These are phyloP conservation scores for Penicillium palitans DNA, from an alignment of 2,329 filamentous ascomycete genomes.

Conservation along the genomic window DNA sequence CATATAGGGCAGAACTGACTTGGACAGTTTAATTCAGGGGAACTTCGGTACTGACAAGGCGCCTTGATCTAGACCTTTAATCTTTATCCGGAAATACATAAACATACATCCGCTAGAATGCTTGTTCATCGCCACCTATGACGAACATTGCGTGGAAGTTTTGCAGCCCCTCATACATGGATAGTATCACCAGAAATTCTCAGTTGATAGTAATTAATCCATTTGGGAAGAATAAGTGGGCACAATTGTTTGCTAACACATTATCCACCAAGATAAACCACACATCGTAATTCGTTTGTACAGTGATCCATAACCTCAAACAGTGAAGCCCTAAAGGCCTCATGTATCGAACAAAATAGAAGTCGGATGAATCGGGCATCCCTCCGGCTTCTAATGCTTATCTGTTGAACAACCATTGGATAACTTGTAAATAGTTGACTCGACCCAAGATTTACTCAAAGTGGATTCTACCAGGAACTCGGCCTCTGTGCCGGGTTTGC, in stretches of 20 bases:
- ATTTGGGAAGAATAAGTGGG: neutral
- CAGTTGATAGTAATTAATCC: neutral
- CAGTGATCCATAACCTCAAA: neutral
- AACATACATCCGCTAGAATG: neutral
- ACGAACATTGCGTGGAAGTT: neutral
- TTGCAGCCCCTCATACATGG: neutral
- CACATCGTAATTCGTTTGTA: neutral
- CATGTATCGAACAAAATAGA: neutral
- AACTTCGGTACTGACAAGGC: neutral
- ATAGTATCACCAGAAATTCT: neutral
- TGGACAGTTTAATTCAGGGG: neutral
- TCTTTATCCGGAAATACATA: neutral
- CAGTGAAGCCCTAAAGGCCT: neutral
- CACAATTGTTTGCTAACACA: neutral
- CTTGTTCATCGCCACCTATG: neutral
- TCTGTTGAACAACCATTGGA: neutral
- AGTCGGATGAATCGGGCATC: neutral
- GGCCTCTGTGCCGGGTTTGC: slow-evolving; percentile 8
- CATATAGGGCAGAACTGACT: neutral
- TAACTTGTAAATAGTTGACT: neutral
- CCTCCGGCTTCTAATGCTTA: neutral
- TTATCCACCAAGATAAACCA: neutral
- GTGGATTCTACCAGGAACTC: slow-evolving; percentile 2
- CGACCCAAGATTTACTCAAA: neutral
- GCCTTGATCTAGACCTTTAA: neutral